Percentiles rank a stretch among this genome's conserved stretches.
phyloP scores from a whole-genome alignment of 1,284 basidiomycete species.

The Puccinia brachypodii region DNA sequence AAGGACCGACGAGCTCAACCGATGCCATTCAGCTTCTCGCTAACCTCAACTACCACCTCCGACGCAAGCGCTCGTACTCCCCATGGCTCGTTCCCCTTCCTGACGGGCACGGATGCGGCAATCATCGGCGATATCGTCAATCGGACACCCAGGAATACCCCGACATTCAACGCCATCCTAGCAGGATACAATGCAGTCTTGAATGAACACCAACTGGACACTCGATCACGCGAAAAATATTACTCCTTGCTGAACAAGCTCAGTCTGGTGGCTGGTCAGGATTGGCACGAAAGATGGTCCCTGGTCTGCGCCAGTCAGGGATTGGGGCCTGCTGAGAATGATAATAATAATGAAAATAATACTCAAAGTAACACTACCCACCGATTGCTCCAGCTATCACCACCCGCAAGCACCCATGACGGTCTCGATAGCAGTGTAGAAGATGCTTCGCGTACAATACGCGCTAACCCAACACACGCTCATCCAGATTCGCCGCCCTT shows the following conservation, averaged over 20 bases:
- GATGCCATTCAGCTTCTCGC: conserved; percentile 30
- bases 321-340: neutral
- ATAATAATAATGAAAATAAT: too few species aligned
- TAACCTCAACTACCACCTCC: neutral
- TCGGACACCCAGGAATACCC: neutral
- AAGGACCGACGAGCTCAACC: neutral
- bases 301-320: conserved; percentile 16
- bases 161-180: neutral
- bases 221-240: conserved; percentile 3
- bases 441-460: conserved; percentile 14
- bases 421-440: conserved; percentile 8
- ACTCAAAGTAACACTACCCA: conserved; percentile 16
- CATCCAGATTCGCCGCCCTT: conserved; percentile 9
- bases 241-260: conserved; percentile 32
- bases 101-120: conserved; percentile 4
- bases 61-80: conserved; percentile 12
- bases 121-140: conserved; percentile 13
- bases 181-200: neutral
- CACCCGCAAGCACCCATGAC: neutral
- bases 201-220: conserved; percentile 1
- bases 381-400: neutral
- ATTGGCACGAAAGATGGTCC: conserved; percentile 28
- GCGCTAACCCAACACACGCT: neutral
- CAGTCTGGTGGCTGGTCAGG: conserved; percentile 18
- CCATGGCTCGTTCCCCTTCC: conserved; percentile 29